Percentiles rank a stretch among this genome's conserved stretches.
Conservation (phyloP, 2,329 filamentous ascomycete genomes). For the Pyrenochaeta sp. region DNA sequence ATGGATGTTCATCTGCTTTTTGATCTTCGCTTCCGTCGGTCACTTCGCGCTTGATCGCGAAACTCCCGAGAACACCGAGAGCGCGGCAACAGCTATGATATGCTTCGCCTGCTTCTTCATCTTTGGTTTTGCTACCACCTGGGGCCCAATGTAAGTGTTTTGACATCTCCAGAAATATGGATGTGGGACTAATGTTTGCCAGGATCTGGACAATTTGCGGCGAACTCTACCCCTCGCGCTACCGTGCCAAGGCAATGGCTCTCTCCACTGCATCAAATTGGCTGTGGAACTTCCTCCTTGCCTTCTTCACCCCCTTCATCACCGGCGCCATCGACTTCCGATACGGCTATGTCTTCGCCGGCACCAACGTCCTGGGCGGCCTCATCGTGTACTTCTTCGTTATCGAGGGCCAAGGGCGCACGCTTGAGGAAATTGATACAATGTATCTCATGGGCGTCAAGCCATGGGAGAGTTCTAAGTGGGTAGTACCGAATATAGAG, state of each 20-base stretch:
- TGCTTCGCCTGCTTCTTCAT: constrained; percentile 74
- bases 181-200: background rate
- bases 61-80: constrained; percentile 39
- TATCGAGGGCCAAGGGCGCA: constrained; percentile 75
- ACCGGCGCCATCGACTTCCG: constrained; percentile 73
- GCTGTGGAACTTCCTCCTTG: constrained; percentile 52
- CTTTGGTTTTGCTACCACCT: constrained; percentile 71
- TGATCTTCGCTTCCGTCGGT: constrained; percentile 59
- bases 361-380: constrained; percentile 70
- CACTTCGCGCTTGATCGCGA: constrained; percentile 51
- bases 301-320: constrained; percentile 83
- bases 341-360: constrained; percentile 79
- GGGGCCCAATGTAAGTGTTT: constrained; percentile 64
- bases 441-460: constrained; percentile 71
- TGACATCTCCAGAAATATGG: background rate
- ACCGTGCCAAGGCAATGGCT: constrained; percentile 55
- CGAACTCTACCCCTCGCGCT: constrained; percentile 69
- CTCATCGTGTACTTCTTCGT: constrained; percentile 79
- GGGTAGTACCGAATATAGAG: constrained; percentile 46
- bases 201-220: constrained; percentile 69
- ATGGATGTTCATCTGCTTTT: constrained; percentile 66
- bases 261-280: constrained; percentile 55
- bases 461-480: constrained; percentile 69
- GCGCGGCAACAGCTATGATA: constrained; percentile 64
- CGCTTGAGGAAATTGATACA: constrained; percentile 78